Base-by-base conservation (phyloP, 2,329 filamentous ascomycete genomes). In the Aspergillus ibericus region DNA sequence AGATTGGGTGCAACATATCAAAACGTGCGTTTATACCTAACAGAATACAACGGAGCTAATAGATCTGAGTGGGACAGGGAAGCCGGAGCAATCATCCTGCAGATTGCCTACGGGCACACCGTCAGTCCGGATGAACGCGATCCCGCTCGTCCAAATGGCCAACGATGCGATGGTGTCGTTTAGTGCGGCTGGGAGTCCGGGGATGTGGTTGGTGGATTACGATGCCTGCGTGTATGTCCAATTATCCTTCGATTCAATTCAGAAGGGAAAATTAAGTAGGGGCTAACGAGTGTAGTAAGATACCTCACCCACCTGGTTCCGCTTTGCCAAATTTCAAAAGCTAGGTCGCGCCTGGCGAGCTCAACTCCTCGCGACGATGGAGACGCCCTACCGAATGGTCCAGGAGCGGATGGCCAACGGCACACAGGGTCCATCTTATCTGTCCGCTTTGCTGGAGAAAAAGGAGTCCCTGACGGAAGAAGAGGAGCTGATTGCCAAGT, bases 161-260 rank as follows among this genome's bases (percentile, higher is more conserved):
- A 20, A 42, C 3, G 38, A 42, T 3, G 18, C 38, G 3, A 74
- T 82, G 69, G 66, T 66, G 1, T 61, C 78, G 5, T 80, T 83
- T 55, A 70, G 75, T 0, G 65, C 73, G n/a, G 75, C 78, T 1
- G 69, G 66, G 1, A 69, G 76, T 0, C 77, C 80, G 1, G 78
- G 78, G 9, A 71, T 64, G 5, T 83, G 75, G 75, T 56, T 74
- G 4, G 80, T 83, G 1, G 80, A 83, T 53, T 53, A 66, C 77
- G 0, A 59, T 83, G 1, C 80, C 81, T 2, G 35, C 60, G 2
- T 56, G 67, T 66, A 53, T 15, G n/a, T n/a, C n/a, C n/a, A 1
- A 2, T 2, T 6, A 5, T 12, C 7, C 2, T 52, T 4, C 4
- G 4, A 2, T 7, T 13, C 13, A 29, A n/a, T 48, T 9, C 22